phyloP scores from a whole-genome alignment of 306 rosid genomes.

The Malus asiatica region DNA sequence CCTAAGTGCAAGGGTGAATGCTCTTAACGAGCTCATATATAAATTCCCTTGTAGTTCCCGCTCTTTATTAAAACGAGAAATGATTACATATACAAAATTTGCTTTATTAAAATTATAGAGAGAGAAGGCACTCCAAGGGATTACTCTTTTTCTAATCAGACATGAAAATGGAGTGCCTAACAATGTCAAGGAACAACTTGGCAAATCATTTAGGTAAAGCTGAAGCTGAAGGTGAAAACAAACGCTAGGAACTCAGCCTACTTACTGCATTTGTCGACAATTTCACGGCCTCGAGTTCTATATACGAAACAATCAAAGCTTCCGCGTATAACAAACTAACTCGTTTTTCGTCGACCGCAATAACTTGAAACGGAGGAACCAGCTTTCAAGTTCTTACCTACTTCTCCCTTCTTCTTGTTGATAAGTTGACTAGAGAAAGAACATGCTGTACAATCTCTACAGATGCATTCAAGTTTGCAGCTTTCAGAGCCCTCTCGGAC shows the following conservation, averaged over 20 bases:
- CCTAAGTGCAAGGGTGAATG: too few relatives aligned
- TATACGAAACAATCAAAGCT: neutral
- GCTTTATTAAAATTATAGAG: neutral
- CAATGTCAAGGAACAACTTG: neutral
- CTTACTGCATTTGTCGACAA: neutral
- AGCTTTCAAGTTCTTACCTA: neutral
- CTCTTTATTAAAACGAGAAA: neutral
- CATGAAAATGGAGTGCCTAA: neutral
- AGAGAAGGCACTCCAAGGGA: neutral
- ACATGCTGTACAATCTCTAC: conserved; percentile 51
- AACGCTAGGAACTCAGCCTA: neutral
- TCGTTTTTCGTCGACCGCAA: neutral
- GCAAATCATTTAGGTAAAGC: neutral
- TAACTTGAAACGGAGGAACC: neutral
- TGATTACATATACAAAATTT: neutral
- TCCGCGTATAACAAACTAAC: neutral
- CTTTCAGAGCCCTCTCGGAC: conserved; percentile 69
- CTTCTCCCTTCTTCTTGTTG: conserved; percentile 19
- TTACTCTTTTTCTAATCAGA: neutral
- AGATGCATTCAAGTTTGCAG: conserved; percentile 56
- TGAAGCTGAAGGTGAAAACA: neutral
- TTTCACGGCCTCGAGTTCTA: neutral
- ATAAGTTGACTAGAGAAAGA: conserved; percentile 36
- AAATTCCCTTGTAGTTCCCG: too few relatives aligned
- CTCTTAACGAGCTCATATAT: neutral